Conservation (phyloP, 768 basidiomycete genomes). For the Inosperma sp. region DNA sequence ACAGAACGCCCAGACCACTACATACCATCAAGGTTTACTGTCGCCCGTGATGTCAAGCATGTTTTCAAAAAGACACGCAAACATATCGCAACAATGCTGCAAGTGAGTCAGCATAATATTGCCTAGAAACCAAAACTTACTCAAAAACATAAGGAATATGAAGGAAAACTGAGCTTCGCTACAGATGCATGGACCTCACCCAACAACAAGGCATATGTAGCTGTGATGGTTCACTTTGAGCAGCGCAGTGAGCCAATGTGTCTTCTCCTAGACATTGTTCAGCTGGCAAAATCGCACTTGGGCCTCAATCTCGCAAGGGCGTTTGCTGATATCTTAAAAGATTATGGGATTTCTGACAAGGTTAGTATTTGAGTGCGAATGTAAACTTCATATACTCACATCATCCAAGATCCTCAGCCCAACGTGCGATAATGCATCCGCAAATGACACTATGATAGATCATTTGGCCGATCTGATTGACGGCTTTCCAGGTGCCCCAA, state of each 20-base stretch:
- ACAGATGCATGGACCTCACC: no score
- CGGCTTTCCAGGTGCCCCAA: no score
- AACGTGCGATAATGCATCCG: conserved; percentile 36
- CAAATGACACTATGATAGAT: no score
- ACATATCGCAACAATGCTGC: conserved; percentile 5
- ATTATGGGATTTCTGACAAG: conserved; percentile 32
- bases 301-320: conserved; percentile 31
- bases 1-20: conserved; percentile 30
- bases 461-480: no score
- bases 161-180: no score
- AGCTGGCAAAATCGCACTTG: conserved; percentile 31
- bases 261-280: conserved; percentile 34
- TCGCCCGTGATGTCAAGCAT: conserved; percentile 26
- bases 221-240: conserved; percentile 31
- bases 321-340: conserved; percentile 28
- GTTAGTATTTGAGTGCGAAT: no score
- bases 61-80: no score
- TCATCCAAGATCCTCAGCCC: conserved; percentile 26
- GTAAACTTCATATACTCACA: not conserved
- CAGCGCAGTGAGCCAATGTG: conserved; percentile 22
- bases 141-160: conserved; percentile 18
- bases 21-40: conserved; percentile 29
- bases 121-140: not conserved
- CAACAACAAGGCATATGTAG: no score
- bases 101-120: not conserved